Conservation (phyloP, 2,329 filamentous ascomycete species). For the Pseudogymnoascus sp. region DNA sequence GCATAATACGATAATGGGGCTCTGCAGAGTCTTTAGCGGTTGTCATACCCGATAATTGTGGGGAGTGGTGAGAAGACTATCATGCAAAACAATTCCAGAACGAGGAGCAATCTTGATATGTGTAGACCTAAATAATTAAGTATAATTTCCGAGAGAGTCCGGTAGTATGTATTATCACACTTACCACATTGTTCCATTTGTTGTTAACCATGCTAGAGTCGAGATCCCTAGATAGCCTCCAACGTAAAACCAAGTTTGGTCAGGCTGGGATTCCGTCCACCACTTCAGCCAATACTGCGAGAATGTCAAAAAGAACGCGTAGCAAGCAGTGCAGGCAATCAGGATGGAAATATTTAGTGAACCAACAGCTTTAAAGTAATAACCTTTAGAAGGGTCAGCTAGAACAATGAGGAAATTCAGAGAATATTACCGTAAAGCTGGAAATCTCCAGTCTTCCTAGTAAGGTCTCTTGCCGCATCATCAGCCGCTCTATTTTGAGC, state of each 20-base stretch:
- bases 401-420: not conserved
- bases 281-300: slow-evolving; percentile 11
- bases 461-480: slow-evolving; percentile 18
- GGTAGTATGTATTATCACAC: slow-evolving; percentile 13
- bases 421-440: slow-evolving; percentile 16
- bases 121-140: slow-evolving; percentile 24
- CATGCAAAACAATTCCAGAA: slow-evolving; percentile 30
- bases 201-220: slow-evolving; percentile 30
- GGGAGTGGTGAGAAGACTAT: slow-evolving; percentile 27
- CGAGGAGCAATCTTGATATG: slow-evolving; percentile 29
- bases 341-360: slow-evolving; percentile 4
- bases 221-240: slow-evolving; percentile 30
- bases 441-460: slow-evolving; percentile 19
- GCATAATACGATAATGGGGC: slow-evolving; percentile 36
- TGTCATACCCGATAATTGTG: slow-evolving; percentile 22
- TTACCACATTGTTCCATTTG: slow-evolving; percentile 30
- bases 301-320: slow-evolving; percentile 11
- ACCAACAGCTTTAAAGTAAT: slow-evolving; percentile 7
- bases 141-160: not conserved
- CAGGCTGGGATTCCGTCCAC: slow-evolving; percentile 14
- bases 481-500: slow-evolving; percentile 12
- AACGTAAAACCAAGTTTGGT: slow-evolving; percentile 27
- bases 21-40: slow-evolving; percentile 17
- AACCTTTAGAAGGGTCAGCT: not conserved
- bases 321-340: not conserved